Conservation (phyloP, 345 rosid genomes). For the Rhizophora apiculata region DNA sequence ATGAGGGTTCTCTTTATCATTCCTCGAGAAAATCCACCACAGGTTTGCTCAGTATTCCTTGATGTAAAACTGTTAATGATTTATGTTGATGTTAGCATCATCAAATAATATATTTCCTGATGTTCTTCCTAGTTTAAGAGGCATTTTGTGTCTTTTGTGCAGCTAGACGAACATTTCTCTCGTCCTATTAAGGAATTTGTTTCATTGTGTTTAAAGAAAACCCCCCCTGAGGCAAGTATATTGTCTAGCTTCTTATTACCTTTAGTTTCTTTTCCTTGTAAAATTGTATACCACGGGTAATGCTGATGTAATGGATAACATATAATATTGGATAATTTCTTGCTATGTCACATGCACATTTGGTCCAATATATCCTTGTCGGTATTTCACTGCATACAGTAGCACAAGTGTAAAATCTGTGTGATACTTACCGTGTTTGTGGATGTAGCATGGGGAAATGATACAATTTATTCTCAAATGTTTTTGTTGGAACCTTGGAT, state of each 20-base stretch:
- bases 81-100: too few relatives aligned
- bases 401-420: too few relatives aligned
- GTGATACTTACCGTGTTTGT: neutral
- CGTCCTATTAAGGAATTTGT: constrained; percentile 97
- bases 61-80: neutral
- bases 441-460: neutral
- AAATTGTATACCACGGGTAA: neutral
- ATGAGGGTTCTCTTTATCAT: constrained; percentile 99
- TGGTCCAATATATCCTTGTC: neutral
- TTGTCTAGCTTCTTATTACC: neutral
- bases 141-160: constrained; percentile 33
- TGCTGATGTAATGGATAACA: constrained; percentile 1
- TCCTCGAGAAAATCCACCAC: constrained; percentile 99
- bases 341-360: neutral
- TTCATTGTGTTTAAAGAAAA: constrained; percentile 84
- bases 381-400: too few relatives aligned
- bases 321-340: constrained; percentile 1
- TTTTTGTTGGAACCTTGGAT: too few relatives aligned
- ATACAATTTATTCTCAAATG: too few relatives aligned
- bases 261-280: neutral
- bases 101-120: constrained; percentile 5
- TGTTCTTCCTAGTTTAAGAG: constrained; percentile 24
- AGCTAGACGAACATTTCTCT: constrained; percentile 99
- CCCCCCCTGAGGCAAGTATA: constrained; percentile 81
- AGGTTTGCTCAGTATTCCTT: constrained; percentile 53